Evolutionary conservation across 2,329 filamentous ascomycete genomes (phyloP).

Genomic region (Diaporthe sp.): DNA sequence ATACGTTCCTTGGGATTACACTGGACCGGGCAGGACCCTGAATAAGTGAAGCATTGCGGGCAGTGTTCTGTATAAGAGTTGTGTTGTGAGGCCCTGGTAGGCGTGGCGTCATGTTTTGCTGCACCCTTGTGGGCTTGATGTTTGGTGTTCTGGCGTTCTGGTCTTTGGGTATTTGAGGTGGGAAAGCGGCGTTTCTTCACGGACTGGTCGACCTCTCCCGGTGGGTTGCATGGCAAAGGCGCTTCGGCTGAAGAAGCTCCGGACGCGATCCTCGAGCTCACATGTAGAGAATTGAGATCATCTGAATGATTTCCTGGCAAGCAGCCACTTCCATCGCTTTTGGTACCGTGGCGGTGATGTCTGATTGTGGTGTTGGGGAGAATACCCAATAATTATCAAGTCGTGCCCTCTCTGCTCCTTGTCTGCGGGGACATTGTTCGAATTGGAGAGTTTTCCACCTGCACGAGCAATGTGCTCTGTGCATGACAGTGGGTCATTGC

Average conservation of each 20-base stretch:
- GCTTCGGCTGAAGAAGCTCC: neutral
- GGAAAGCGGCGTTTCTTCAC: neutral
- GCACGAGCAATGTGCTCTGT: neutral
- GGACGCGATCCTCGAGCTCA: neutral
- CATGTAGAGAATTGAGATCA: neutral
- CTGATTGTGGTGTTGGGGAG: neutral
- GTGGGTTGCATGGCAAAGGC: conserved; percentile 36
- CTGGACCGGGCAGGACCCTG: neutral
- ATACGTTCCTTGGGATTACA: conserved; percentile 33
- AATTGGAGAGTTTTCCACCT: neutral
- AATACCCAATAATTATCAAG: neutral
- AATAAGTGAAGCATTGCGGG: conserved; percentile 13
- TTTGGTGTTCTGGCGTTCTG: conserved; percentile 30
- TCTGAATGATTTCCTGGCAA: neutral
- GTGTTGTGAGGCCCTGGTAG: neutral
- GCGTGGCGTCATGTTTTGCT: conserved; percentile 10
- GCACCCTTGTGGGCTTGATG: conserved; percentile 9
- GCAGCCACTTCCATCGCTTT: neutral
- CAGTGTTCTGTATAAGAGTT: neutral
- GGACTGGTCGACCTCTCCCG: neutral
- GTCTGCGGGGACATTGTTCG: no score
- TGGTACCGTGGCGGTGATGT: neutral
- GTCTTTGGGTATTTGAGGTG: conserved; percentile 1
- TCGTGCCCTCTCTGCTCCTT: no score
- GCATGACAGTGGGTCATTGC: no score